phyloP scores from a whole-genome alignment of 2,329 filamentous ascomycete genomes.

The Colletotrichum camelliae region DNA sequence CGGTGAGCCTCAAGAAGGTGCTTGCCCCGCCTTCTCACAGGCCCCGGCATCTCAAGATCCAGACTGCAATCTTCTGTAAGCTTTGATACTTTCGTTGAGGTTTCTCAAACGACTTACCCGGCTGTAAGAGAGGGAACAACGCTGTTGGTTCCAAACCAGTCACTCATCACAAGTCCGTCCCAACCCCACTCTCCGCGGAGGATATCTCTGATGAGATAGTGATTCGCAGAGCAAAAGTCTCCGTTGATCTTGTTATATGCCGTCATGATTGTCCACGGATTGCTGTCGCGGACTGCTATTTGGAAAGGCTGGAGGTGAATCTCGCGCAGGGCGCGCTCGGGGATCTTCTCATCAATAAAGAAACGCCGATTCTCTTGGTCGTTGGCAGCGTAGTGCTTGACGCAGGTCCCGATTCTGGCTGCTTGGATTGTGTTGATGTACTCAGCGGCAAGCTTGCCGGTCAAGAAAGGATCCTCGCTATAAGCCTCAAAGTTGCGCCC shows the following conservation, averaged over 20 bases:
- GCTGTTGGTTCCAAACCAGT: slow-evolving; percentile 46
- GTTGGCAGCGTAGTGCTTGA: background rate
- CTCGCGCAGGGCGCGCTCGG: background rate
- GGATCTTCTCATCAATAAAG: background rate
- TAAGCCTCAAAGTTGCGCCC: slow-evolving; percentile 88
- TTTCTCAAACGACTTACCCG: background rate
- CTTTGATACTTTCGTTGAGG: background rate
- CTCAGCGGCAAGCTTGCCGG: slow-evolving; percentile 66
- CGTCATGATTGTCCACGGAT: slow-evolving; percentile 51
- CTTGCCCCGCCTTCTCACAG: background rate
- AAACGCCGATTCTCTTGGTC: background rate
- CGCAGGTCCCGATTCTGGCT: background rate
- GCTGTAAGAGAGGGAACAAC: background rate
- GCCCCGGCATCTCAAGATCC: background rate
- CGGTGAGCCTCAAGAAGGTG: background rate
- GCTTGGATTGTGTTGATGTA: slow-evolving; percentile 38
- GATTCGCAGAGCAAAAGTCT: slow-evolving; percentile 45
- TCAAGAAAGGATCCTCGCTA: slow-evolving; percentile 76
- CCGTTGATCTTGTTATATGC: slow-evolving; percentile 54
- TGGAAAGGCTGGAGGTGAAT: slow-evolving; percentile 41
- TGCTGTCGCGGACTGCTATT: slow-evolving; percentile 45
- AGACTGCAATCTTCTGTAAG: background rate
- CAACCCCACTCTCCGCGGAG: slow-evolving; percentile 50
- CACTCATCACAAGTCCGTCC: slow-evolving; percentile 51
- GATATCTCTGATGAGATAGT: slow-evolving; percentile 41